Conservation (phyloP, 164 flowering plant genomes). For the Berberis vulgaris region DNA sequence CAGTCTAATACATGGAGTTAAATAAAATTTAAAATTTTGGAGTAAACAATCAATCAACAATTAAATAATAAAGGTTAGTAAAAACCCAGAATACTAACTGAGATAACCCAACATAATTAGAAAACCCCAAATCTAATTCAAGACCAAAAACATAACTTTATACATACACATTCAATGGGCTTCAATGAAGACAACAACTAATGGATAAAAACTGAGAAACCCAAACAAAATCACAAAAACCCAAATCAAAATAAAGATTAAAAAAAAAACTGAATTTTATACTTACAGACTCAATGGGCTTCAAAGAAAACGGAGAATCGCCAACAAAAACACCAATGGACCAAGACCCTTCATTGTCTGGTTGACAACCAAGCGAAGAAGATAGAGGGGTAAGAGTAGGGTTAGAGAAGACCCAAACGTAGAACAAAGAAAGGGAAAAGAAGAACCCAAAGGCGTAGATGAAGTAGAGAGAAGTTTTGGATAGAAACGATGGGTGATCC, state of each 20-base stretch:
- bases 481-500: slow-evolving; percentile 20
- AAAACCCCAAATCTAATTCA: too few species aligned
- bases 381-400: slow-evolving; percentile 4
- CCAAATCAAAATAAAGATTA: slow-evolving; percentile 3
- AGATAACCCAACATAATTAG: too few species aligned
- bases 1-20: too few species aligned
- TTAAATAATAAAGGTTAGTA: too few species aligned
- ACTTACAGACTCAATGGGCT: slow-evolving; percentile 66
- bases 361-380: slow-evolving; percentile 47
- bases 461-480: slow-evolving; percentile 31
- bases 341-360: slow-evolving; percentile 89
- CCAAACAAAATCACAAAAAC: slow-evolving; percentile 1
- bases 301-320: slow-evolving; percentile 66
- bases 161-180: too few species aligned
- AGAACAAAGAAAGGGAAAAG: slow-evolving; percentile 32
- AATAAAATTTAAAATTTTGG: too few species aligned
- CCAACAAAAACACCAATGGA: slow-evolving; percentile 78
- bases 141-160: too few species aligned
- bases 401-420: slow-evolving; percentile 35
- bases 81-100: too few species aligned
- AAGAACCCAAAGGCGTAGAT: slow-evolving; percentile 30
- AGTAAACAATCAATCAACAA: too few species aligned
- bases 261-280: background rate
- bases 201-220: background rate
- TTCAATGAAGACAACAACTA: background rate